Conservation (phyloP, 2,329 filamentous ascomycete genomes). For the Scolecobasidium constrictum region DNA sequence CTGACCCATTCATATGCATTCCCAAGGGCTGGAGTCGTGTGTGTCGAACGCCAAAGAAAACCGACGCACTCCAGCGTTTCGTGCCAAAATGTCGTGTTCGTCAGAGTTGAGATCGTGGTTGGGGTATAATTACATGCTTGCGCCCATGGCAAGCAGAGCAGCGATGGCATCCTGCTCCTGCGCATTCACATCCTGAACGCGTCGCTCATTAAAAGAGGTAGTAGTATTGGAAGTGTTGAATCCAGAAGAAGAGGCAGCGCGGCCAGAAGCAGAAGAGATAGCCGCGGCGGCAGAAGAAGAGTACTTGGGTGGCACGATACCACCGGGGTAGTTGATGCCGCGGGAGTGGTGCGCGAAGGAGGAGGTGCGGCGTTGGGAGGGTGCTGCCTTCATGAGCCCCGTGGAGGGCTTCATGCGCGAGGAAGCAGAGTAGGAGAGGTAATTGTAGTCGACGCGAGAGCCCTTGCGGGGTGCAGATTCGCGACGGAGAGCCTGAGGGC, state of each 20-base stretch:
- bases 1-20: not conserved
- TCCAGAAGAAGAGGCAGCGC: conserved; percentile 17
- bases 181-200: conserved; percentile 5
- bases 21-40: not conserved
- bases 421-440: conserved; percentile 21
- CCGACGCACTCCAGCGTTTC: not conserved
- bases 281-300: conserved; percentile 15
- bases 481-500: conserved; percentile 71
- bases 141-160: conserved; percentile 65
- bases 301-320: conserved; percentile 10
- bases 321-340: conserved; percentile 7
- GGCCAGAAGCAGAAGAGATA: conserved; percentile 16
- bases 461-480: not conserved
- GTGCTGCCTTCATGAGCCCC: not conserved
- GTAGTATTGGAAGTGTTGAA: conserved; percentile 17
- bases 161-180: conserved; percentile 76
- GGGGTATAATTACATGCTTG: conserved; percentile 36
- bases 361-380: not conserved
- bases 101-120: not conserved
- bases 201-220: conserved; percentile 27
- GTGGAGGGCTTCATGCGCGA: conserved; percentile 4
- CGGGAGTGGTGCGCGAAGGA: conserved; percentile 2
- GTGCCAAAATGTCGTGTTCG: not conserved
- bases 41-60: not conserved
- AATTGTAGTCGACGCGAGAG: conserved; percentile 25